These are phyloP conservation scores for Podospora anserina DNA, from an alignment of 495 filamentous ascomycete genomes.

Conservation along the genomic window DNA sequence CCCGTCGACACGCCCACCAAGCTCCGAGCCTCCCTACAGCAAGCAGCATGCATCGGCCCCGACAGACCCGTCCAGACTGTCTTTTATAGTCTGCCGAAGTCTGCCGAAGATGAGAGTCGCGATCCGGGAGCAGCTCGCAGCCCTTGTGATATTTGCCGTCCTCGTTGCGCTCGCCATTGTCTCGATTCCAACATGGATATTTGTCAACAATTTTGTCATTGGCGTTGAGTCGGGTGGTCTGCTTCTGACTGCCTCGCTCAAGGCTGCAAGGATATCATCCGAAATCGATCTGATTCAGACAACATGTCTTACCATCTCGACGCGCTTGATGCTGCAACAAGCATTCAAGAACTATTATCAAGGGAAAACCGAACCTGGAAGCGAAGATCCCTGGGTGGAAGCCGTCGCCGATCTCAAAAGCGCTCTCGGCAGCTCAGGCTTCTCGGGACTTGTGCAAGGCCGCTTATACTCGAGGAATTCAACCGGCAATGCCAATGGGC, in stretches of 20 bases:
- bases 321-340: constrained; percentile 63
- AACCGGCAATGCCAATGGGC: constrained; percentile 48
- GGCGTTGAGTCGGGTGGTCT: constrained; percentile 57
- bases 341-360: constrained; percentile 60
- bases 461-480: constrained; percentile 61
- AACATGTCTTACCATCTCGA: constrained; percentile 61
- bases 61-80: constrained; percentile 23
- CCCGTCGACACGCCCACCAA: background rate
- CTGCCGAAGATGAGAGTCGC: constrained; percentile 68
- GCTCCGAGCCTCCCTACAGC: background rate
- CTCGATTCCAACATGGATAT: constrained; percentile 59
- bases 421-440: constrained; percentile 54
- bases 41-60: constrained; percentile 28
- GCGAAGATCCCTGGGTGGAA: constrained; percentile 49
- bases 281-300: constrained; percentile 72
- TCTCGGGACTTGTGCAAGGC: constrained; percentile 61
- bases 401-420: constrained; percentile 57
- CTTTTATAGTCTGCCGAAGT: constrained; percentile 31
- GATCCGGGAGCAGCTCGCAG: constrained; percentile 76
- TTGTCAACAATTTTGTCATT: constrained; percentile 71
- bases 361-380: constrained; percentile 27
- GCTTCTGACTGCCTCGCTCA: constrained; percentile 76
- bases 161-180: constrained; percentile 60
- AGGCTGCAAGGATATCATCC: constrained; percentile 74
- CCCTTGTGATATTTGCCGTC: constrained; percentile 68